phyloP scores from a whole-genome alignment of 345 rosid genomes.

The Microcos paniculata region DNA sequence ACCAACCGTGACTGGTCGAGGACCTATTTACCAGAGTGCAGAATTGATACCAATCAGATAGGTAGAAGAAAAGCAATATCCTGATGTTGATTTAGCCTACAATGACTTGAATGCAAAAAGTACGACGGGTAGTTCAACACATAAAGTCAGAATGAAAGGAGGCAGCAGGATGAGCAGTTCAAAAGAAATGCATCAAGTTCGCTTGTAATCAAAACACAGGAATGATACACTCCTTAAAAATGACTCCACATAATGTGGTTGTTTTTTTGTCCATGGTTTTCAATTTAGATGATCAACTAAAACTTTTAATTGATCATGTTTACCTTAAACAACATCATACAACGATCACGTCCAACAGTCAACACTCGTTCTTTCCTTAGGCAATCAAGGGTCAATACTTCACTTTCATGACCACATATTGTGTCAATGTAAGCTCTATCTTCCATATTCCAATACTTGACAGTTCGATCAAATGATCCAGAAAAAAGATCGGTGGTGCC shows the following conservation, averaged over 20 bases:
- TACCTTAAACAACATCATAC: conserved; percentile 60
- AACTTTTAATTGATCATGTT: not conserved
- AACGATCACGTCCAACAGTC: conserved; percentile 85
- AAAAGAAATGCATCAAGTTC: not conserved
- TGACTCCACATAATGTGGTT: not conserved
- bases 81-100: not conserved
- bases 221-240: not conserved
- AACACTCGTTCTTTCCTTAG: conserved; percentile 77
- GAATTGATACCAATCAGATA: conserved; percentile 3
- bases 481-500: conserved; percentile 89
- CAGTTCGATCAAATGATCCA: conserved; percentile 96
- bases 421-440: conserved; percentile 82
- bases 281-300: not conserved
- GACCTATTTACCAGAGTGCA: conserved; percentile 45
- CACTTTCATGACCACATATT: conserved; percentile 83
- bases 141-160: not conserved
- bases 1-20: conserved; percentile 71
- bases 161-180: not conserved
- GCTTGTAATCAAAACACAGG: not conserved
- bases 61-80: not conserved
- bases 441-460: conserved; percentile 88
- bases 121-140: not conserved
- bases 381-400: conserved; percentile 69
- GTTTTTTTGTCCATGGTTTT: not conserved
- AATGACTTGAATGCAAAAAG: not conserved